phyloP scores from a whole-genome alignment of 352 stramenopile genomes.

The Pythium utonaiense region DNA sequence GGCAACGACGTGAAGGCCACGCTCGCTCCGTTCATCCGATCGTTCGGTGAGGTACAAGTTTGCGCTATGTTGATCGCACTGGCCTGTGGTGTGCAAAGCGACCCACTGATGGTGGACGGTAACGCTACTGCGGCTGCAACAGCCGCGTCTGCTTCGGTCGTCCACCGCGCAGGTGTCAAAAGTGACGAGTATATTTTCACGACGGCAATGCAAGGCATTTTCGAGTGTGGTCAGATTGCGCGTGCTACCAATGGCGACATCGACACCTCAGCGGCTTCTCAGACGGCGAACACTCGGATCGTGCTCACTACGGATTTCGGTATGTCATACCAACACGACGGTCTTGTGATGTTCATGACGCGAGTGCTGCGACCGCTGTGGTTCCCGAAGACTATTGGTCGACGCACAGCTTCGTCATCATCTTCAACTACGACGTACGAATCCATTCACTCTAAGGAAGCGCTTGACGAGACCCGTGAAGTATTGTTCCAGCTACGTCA shows the following conservation, averaged over 20 bases:
- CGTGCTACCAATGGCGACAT: slow-evolving; percentile 17
- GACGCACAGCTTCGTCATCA: slow-evolving; percentile 32
- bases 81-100: slow-evolving; percentile 79
- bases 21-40: slow-evolving; percentile 73
- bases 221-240: slow-evolving; percentile 66
- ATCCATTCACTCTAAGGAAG: slow-evolving; percentile 39
- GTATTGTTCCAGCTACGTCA: slow-evolving; percentile 82
- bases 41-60: slow-evolving; percentile 82
- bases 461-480: slow-evolving; percentile 71
- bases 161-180: slow-evolving; percentile 48
- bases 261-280: slow-evolving; percentile 23
- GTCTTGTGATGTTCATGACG: slow-evolving; percentile 72
- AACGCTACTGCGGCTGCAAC: slow-evolving; percentile 31
- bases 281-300: slow-evolving; percentile 54
- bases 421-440: slow-evolving; percentile 37
- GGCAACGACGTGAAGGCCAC: slow-evolving; percentile 63
- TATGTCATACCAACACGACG: slow-evolving; percentile 87
- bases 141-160: slow-evolving; percentile 34
- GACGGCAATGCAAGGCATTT: slow-evolving; percentile 76
- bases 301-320: slow-evolving; percentile 83
- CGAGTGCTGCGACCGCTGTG: slow-evolving; percentile 80
- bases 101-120: slow-evolving; percentile 60
- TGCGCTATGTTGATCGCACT: slow-evolving; percentile 88
- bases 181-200: slow-evolving; percentile 80
- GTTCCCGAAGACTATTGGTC: slow-evolving; percentile 56